Evolutionary conservation across 2,329 filamentous ascomycete genomes (phyloP), one percentile per base, ranked within the genome.

Genomic region (Passalora sequoiae): DNA sequence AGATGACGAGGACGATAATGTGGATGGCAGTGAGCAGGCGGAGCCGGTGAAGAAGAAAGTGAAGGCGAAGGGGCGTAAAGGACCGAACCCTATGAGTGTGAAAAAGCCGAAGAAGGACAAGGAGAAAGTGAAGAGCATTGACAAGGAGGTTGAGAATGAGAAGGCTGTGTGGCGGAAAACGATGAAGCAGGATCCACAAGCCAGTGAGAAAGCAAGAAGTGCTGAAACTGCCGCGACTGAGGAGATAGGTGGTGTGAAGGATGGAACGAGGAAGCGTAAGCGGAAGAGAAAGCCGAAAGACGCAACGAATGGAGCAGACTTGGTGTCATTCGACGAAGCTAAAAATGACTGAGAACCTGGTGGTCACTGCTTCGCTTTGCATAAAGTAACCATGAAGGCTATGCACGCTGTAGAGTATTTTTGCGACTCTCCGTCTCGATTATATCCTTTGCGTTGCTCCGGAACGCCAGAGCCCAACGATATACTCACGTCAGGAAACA

Each of bases 81-180:
- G 76, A 15, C 83, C 82, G 1, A 88, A 88, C 62, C 84, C 84
- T 6, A 66, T 88, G 41, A 77, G 81, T 38, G 72, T 84, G 40
- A 84, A 83, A 70, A 87, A 86, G 67, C 54, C 75, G 20, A 85
- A 83, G 69, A 79, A 78, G 60, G 61, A 65, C 46, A 43, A 46
- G 25, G 61, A 65, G 45, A 43, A 46, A 22, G 39, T 3, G 28
- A 49, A 36, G 32, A 50, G 35, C 32, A 20, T 24, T 10, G 33
- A 20, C 17, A 49, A 47, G 43, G 40, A 49, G 43, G 43, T 10
- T 33, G 53, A 58, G 32, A 49, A 55, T 4, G 51, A 56, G 38
- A 47, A 29, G 32, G 31, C 55, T 17, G 44, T 44, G 10, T n/a
- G 54, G 10, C 51, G 55, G 3, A 58, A 55, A 28, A 48, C 51